Evolutionary conservation across 306 rosid species (phyloP).

Genomic region (Abrus precatorius): DNA sequence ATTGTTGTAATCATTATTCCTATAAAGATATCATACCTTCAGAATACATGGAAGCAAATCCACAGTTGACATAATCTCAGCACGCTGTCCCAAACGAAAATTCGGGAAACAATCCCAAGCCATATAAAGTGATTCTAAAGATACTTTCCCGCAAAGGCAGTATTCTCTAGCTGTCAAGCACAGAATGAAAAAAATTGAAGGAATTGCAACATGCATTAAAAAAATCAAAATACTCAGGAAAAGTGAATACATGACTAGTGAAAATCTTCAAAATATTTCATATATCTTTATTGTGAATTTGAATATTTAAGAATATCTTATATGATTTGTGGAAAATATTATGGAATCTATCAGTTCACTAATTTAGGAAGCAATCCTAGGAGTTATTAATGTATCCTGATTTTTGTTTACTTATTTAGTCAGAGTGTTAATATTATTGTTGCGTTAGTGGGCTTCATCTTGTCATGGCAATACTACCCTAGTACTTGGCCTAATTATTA

Average conservation of each 20-base stretch:
- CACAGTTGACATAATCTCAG: conserved; percentile 80
- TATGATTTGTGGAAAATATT: not conserved
- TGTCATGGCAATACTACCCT: not conserved
- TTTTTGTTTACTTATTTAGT: not conserved
- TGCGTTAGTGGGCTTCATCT: not conserved
- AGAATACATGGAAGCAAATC: conserved; percentile 75
- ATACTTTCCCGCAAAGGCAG: conserved; percentile 78
- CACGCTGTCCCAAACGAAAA: conserved; percentile 87
- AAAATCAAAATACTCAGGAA: not conserved
- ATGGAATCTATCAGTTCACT: not conserved
- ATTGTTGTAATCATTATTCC: too few relatives aligned
- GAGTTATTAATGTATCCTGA: not conserved
- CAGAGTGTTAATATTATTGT: not conserved
- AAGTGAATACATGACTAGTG: not conserved
- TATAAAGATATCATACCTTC: conserved; percentile 61
- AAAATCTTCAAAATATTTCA: not conserved
- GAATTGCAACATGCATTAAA: not conserved
- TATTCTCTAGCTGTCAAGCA: conserved; percentile 65
- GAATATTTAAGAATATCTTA: not conserved
- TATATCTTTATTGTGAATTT: not conserved
- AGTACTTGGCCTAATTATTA: not conserved
- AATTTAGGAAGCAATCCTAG: not conserved
- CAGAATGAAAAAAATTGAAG: conserved; percentile 40
- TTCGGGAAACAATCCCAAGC: conserved; percentile 85
- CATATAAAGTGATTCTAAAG: conserved; percentile 79